Percentiles rank a stretch among this genome's conserved stretches.
These are phyloP conservation scores for Penicillium riverlandense DNA, from an alignment of 495 filamentous ascomycete genomes.

Conservation along the genomic window DNA sequence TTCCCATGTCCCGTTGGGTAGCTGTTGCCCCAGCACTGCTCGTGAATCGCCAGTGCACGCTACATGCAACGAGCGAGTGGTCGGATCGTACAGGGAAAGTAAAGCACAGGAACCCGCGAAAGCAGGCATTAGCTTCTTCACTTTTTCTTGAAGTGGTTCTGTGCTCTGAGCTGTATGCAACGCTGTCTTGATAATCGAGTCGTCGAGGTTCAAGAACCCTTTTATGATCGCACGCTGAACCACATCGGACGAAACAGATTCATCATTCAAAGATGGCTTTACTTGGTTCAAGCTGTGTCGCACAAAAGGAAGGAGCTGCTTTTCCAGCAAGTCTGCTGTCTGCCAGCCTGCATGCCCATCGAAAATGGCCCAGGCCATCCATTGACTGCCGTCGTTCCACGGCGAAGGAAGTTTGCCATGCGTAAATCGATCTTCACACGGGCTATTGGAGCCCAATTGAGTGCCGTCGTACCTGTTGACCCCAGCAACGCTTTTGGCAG, in stretches of 20 bases:
- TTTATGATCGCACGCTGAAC: conserved; percentile 35
- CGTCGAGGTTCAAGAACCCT: conserved; percentile 45
- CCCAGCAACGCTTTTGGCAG: conserved; percentile 15
- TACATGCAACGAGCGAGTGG: conserved; percentile 42
- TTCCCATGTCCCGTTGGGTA: conserved; percentile 37
- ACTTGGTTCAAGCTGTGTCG: conserved; percentile 21
- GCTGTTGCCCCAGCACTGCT: conserved; percentile 50
- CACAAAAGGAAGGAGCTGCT: conserved; percentile 35
- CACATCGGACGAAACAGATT: conserved; percentile 10
- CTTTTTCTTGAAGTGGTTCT: conserved; percentile 19
- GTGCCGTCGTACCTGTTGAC: conserved; percentile 37
- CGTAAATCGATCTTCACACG: conserved; percentile 40
- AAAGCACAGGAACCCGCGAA: conserved; percentile 55
- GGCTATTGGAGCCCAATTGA: conserved; percentile 38
- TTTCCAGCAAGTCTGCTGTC: conserved; percentile 32
- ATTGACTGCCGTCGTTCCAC: conserved; percentile 23
- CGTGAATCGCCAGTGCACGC: conserved; percentile 55
- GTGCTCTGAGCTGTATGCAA: conserved; percentile 12
- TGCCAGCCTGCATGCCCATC: conserved; percentile 46
- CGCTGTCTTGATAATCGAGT: conserved; percentile 40
- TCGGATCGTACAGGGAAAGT: conserved; percentile 46
- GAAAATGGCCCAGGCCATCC: conserved; percentile 43
- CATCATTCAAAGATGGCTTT: conserved; percentile 6
- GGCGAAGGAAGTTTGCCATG: conserved; percentile 38
- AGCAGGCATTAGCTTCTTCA: conserved; percentile 32